These are phyloP conservation scores for Calycina herbarum DNA, from an alignment of 2,329 filamentous ascomycete species.

Conservation along the genomic window DNA sequence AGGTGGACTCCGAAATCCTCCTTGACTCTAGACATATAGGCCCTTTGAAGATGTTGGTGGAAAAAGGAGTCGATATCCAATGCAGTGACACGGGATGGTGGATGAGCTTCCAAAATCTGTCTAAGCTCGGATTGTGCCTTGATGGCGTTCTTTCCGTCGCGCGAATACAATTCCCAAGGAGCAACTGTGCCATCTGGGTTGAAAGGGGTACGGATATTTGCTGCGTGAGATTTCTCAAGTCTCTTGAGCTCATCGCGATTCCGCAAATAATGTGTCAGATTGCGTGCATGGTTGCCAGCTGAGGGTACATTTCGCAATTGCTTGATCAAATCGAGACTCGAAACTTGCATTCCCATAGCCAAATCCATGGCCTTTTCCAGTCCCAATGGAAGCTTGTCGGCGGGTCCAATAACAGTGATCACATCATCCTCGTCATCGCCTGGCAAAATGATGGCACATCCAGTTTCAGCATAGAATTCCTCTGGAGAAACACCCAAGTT, in stretches of 20 bases:
- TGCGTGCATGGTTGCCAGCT: slow-evolving; percentile 75
- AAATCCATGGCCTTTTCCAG: slow-evolving; percentile 85
- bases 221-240: slow-evolving; percentile 75
- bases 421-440: slow-evolving; percentile 73
- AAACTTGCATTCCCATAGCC: slow-evolving; percentile 82
- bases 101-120: slow-evolving; percentile 71
- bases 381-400: slow-evolving; percentile 70
- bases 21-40: slow-evolving; percentile 63
- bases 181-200: slow-evolving; percentile 67
- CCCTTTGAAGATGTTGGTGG: slow-evolving; percentile 68
- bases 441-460: slow-evolving; percentile 83
- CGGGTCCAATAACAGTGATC: slow-evolving; percentile 80
- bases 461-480: slow-evolving; percentile 86
- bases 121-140: slow-evolving; percentile 75
- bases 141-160: slow-evolving; percentile 79
- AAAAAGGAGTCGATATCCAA: slow-evolving; percentile 76
- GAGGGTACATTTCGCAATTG: slow-evolving; percentile 75
- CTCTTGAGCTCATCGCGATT: slow-evolving; percentile 79
- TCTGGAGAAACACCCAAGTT: slow-evolving; percentile 76
- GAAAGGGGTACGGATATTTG: slow-evolving; percentile 82
- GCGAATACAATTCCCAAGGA: slow-evolving; percentile 85
- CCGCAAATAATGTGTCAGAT: slow-evolving; percentile 84
- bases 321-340: slow-evolving; percentile 77
- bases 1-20: slow-evolving; percentile 71
- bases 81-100: slow-evolving; percentile 68